These are phyloP conservation scores for Aspergillus chevalieri DNA, from an alignment of 2,329 filamentous ascomycete genomes.

Conservation along the genomic window DNA sequence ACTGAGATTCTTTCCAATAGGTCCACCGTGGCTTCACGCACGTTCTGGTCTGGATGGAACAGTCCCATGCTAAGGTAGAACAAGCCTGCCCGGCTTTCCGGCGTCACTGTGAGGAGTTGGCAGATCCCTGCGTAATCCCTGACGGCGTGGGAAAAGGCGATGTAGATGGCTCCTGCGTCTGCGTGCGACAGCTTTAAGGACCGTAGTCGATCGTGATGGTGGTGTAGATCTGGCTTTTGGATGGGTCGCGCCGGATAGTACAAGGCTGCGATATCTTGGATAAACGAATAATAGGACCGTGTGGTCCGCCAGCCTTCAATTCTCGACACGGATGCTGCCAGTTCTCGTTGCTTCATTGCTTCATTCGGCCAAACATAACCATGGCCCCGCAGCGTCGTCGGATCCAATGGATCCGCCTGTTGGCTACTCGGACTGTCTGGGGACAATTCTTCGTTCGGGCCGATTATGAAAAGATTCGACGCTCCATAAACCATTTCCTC, in stretches of 20 bases:
- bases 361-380: conserved; percentile 95
- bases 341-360: conserved; percentile 69
- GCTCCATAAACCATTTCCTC: conserved; percentile 94
- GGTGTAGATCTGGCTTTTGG: conserved; percentile 63
- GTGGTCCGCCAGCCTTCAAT: conserved; percentile 98
- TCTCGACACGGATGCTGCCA: conserved; percentile 83
- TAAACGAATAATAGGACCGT: conserved; percentile 89
- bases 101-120: conserved; percentile 72
- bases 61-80: conserved; percentile 88
- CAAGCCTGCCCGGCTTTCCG: conserved; percentile 77
- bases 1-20: conserved; percentile 74
- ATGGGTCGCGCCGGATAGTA: conserved; percentile 34
- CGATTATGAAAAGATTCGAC: conserved; percentile 74
- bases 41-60: conserved; percentile 80
- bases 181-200: conserved; percentile 69
- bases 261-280: conserved; percentile 57
- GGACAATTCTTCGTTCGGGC: conserved; percentile 58
- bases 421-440: conserved; percentile 47
- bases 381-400: conserved; percentile 65
- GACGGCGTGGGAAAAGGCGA: conserved; percentile 69
- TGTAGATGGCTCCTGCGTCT: conserved; percentile 77
- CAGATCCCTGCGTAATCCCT: conserved; percentile 80
- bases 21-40: conserved; percentile 69
- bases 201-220: conserved; percentile 86
- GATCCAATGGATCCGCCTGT: conserved; percentile 29